Conservation (phyloP, 2,329 filamentous ascomycete genomes). For the Lecanicillium sp. region DNA sequence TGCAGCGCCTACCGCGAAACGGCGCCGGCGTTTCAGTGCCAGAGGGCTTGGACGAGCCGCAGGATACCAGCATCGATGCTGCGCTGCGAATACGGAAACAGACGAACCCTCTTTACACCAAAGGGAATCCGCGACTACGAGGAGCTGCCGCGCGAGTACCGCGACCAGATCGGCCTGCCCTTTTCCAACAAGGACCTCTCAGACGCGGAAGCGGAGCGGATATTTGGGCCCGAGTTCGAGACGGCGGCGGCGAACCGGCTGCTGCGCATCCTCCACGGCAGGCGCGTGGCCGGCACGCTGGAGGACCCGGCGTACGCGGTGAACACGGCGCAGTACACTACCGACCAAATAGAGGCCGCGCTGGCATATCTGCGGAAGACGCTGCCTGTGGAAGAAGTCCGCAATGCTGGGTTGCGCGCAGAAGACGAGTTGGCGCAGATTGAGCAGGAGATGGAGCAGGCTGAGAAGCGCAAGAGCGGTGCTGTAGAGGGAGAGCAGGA, state of each 20-base stretch:
- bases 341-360: constrained; percentile 34
- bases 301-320: constrained; percentile 46
- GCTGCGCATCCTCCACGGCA: constrained; percentile 52
- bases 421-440: constrained; percentile 53
- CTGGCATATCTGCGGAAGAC: constrained; percentile 48
- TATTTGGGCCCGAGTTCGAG: constrained; percentile 44
- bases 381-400: constrained; percentile 50
- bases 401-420: constrained; percentile 52
- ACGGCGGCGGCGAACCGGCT: constrained; percentile 41
- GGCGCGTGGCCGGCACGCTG: constrained; percentile 55
- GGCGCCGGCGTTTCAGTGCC: constrained; percentile 3
- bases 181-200: constrained; percentile 45
- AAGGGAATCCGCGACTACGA: constrained; percentile 44
- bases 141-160: constrained; percentile 49
- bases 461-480: constrained; percentile 12
- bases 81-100: constrained; percentile 13
- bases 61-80: neutral
- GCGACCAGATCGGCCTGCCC: constrained; percentile 44
- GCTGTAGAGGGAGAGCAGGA: constrained; percentile 12
- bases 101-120: constrained; percentile 26
- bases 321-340: constrained; percentile 38
- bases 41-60: neutral
- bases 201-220: constrained; percentile 33
- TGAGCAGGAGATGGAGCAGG: constrained; percentile 29
- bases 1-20: constrained; percentile 2